phyloP scores from a whole-genome alignment of 1,139 yeast genomes.

The Yamadazyma triangularis region DNA sequence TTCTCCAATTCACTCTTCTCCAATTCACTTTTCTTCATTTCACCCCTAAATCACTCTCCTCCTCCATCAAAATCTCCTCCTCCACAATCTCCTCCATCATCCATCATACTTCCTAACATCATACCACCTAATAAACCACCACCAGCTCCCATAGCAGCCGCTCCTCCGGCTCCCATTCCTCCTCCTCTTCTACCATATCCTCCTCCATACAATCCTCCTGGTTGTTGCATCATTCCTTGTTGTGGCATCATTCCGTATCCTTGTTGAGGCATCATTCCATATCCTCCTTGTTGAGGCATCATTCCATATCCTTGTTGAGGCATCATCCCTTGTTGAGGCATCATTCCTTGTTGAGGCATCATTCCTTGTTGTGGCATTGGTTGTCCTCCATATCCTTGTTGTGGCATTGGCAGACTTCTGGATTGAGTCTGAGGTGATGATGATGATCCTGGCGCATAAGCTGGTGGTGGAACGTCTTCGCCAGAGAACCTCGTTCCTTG shows the following conservation, averaged over 20 bases:
- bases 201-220: conserved; percentile 10
- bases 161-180: conserved; percentile 24
- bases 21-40: too few species aligned
- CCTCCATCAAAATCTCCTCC: conserved; percentile 22
- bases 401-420: background rate
- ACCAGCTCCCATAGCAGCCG: conserved; percentile 62
- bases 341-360: conserved; percentile 11
- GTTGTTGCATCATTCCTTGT: conserved; percentile 14
- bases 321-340: conserved; percentile 17
- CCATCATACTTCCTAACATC: conserved; percentile 46
- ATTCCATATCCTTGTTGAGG: conserved; percentile 19
- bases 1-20: too few species aligned
- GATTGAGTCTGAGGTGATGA: background rate
- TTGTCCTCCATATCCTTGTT: conserved; percentile 2
- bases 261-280: conserved; percentile 20
- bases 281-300: conserved; percentile 14
- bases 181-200: conserved; percentile 22
- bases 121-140: conserved; percentile 79
- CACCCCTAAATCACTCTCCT: too few species aligned
- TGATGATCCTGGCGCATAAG: conserved; percentile 23
- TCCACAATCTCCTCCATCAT: conserved; percentile 27
- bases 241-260: conserved; percentile 18
- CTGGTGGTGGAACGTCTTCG: conserved; percentile 31
- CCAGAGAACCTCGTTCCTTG: conserved; percentile 45
- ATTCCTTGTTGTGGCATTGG: conserved; percentile 5